Percentiles rank a stretch among this genome's conserved stretches.
Evolutionary conservation across 2,329 filamentous ascomycete species (phyloP).

Genomic region (Coleophoma eucalyptorum): DNA sequence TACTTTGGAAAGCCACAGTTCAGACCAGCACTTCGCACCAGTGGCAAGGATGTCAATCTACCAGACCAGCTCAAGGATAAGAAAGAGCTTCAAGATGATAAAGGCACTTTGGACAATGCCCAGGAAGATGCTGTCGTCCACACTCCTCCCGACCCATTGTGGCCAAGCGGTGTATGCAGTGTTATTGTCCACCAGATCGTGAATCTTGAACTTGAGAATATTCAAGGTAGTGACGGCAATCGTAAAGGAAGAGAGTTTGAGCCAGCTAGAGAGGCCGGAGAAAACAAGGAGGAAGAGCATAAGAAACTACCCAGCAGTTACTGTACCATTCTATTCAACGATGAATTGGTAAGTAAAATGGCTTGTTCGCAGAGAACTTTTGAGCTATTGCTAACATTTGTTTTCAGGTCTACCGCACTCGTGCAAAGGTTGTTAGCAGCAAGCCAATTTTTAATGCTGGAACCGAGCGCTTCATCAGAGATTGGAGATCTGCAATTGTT

Average conservation of each 20-base stretch:
- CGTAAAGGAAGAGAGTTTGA: slow-evolving; percentile 84
- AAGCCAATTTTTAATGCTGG: slow-evolving; percentile 97
- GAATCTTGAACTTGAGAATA: slow-evolving; percentile 85
- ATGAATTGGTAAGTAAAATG: slow-evolving; percentile 59
- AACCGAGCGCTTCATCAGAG: slow-evolving; percentile 86
- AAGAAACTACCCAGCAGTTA: slow-evolving; percentile 84
- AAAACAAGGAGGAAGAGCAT: slow-evolving; percentile 80
- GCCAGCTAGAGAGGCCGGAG: slow-evolving; percentile 79
- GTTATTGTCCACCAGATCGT: slow-evolving; percentile 92
- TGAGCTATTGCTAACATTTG: slow-evolving; percentile 1
- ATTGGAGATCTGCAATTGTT: slow-evolving; percentile 85
- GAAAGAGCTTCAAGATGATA: slow-evolving; percentile 81
- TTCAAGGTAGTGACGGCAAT: slow-evolving; percentile 80
- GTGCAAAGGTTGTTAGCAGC: slow-evolving; percentile 87
- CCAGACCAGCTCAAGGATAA: slow-evolving; percentile 71
- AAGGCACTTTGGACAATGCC: slow-evolving; percentile 68
- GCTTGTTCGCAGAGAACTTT: neutral
- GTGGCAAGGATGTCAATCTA: slow-evolving; percentile 77
- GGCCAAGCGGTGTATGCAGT: slow-evolving; percentile 86
- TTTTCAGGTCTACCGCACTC: slow-evolving; percentile 75
- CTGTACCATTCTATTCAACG: slow-evolving; percentile 87
- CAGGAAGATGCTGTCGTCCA: slow-evolving; percentile 82
- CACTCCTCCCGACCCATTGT: slow-evolving; percentile 92
- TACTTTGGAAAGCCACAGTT: slow-evolving; percentile 92
- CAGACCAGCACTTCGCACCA: slow-evolving; percentile 76